Evolutionary conservation across 2,329 filamentous ascomycete genomes (phyloP).

Genomic region (Cordyceps militaris): DNA sequence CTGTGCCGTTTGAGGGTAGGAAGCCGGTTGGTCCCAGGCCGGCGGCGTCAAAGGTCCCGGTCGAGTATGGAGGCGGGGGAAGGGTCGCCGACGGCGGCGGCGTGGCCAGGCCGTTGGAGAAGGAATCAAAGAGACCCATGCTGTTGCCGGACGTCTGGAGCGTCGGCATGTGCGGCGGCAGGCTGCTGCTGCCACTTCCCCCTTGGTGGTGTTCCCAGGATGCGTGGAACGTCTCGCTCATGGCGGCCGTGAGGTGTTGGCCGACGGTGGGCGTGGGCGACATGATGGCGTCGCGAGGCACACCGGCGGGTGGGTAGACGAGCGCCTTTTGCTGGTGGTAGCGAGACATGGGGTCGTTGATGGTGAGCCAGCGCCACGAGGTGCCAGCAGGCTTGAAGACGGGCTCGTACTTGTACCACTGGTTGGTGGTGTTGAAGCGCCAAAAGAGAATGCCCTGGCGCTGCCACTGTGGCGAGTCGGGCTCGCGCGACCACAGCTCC

Average conservation of each 20-base stretch:
- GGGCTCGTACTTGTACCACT: constrained; percentile 43
- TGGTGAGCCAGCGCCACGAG: constrained; percentile 55
- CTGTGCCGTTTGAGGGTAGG: constrained; percentile 22
- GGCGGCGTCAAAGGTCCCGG: constrained; percentile 37
- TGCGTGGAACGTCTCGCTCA: constrained; percentile 50
- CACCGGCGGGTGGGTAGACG: constrained; percentile 28
- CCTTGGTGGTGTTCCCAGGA: constrained; percentile 34
- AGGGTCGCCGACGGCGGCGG: constrained; percentile 49
- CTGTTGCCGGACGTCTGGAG: constrained; percentile 27
- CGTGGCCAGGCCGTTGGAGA: constrained; percentile 46
- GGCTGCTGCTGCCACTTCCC: not conserved
- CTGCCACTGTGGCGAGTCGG: constrained; percentile 42
- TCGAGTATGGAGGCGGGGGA: constrained; percentile 36
- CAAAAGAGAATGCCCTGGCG: constrained; percentile 56
- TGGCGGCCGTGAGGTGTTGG: constrained; percentile 46
- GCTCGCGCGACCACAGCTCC: constrained; percentile 53
- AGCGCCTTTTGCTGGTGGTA: constrained; percentile 46
- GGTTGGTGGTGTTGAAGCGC: constrained; percentile 50
- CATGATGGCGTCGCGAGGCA: constrained; percentile 41
- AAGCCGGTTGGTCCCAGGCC: constrained; percentile 24
- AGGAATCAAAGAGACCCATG: constrained; percentile 42
- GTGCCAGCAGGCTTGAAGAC: constrained; percentile 47
- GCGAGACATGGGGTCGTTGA: constrained; percentile 52
- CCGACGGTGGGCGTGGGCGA: constrained; percentile 43
- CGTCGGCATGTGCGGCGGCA: constrained; percentile 27